Evolutionary conservation across 2,329 filamentous ascomycete species (phyloP), one percentile per base, ranked within the genome.

Genomic region (Nemania sp.): DNA sequence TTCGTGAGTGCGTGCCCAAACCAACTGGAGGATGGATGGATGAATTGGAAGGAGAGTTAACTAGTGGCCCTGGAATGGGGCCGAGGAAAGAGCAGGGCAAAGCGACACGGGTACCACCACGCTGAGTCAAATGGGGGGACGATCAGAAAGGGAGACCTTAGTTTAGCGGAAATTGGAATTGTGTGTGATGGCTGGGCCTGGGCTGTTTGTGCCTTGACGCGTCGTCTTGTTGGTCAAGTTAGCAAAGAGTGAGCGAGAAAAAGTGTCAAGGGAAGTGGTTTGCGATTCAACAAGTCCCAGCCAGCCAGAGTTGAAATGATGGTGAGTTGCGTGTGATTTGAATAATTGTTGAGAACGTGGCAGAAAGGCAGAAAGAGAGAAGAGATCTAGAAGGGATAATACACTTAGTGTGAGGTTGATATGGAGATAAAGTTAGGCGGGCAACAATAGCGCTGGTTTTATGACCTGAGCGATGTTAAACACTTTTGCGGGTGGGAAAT

Each of bases 1-100:
- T n/a, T n/a, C n/a, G n/a, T n/a, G n/a, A n/a, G n/a, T n/a, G n/a
- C n/a, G 41, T 31, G 33, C 3, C 26, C 37, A 7, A 26, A 30
- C 19, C 33, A 53, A 31, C 52, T 43, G n/a, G n/a, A n/a, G n/a
- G n/a, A n/a, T n/a, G 28, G 43, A 54, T 48, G 51, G 23, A 44
- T 30, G n/a, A n/a, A n/a, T 43, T 7, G 17, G 55, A 46, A 55
- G 34, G 26, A 31, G 43, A 52, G 51, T 51, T 46, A 30, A 44
- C 46, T 19, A 37, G 42, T 42, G 70, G n/a, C 73, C 24, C 26
- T 26, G 71, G 64, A 46, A 51, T 52, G 40, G 47, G 30, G 47
- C 43, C 30, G 31, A 28, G 40, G 43, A 49, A 49, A 49, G 39
- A 40, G 20, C 6, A 20, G 23, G 40, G 39, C 48, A 33, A 43